These are phyloP conservation scores for Aspergillus sp. DNA, from an alignment of 2,329 filamentous ascomycete species.

Conservation along the genomic window DNA sequence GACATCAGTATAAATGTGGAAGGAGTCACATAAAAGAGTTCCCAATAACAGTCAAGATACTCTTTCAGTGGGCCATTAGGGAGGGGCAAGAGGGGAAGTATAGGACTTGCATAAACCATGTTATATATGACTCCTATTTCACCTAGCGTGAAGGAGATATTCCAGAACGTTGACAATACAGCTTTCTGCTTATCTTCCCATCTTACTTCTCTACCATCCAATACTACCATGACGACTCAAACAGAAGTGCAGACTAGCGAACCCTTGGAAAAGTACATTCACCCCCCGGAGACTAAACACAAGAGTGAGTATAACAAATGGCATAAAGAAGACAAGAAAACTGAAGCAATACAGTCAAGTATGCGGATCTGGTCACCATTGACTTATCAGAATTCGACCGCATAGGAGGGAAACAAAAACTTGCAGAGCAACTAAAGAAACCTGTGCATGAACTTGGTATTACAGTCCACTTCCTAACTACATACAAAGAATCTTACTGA, in stretches of 20 bases:
- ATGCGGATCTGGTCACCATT: slow-evolving; percentile 45
- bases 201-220: no score
- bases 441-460: slow-evolving; percentile 40
- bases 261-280: slow-evolving; percentile 5
- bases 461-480: background rate
- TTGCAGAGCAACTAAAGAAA: slow-evolving; percentile 47
- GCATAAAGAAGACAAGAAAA: background rate
- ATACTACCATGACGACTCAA: slow-evolving; percentile 3
- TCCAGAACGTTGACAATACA: no score
- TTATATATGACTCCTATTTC: no score
- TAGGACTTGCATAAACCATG: no score
- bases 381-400: slow-evolving; percentile 48
- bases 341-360: slow-evolving; percentile 7
- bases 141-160: no score
- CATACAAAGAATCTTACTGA: background rate
- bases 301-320: slow-evolving; percentile 5
- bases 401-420: slow-evolving; percentile 45
- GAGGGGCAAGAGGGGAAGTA: no score
- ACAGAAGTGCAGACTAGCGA: slow-evolving; percentile 1
- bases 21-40: no score
- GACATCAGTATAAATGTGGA: no score
- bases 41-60: no score
- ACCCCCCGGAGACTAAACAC: slow-evolving; percentile 6
- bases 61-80: no score
- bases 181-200: no score